Percentiles rank a stretch among this genome's conserved stretches.
These are phyloP conservation scores for Serendipita indica DNA, from an alignment of 768 basidiomycete species.

Conservation along the genomic window DNA sequence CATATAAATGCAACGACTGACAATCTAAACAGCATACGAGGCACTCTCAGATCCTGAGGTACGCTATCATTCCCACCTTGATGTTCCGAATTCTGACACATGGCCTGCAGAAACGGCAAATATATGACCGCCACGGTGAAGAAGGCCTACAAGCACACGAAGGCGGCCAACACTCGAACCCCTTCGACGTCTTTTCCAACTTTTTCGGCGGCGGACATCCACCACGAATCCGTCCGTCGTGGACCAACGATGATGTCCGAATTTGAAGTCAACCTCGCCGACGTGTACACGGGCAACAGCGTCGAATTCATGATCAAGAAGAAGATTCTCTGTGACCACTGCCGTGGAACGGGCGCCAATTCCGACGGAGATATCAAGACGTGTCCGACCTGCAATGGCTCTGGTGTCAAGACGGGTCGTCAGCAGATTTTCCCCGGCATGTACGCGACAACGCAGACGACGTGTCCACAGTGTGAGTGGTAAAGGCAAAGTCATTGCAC, in stretches of 20 bases:
- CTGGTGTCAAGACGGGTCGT: slow-evolving; percentile 69
- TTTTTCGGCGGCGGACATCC: slow-evolving; percentile 69
- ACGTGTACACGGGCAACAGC: slow-evolving; percentile 32
- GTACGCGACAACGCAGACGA: slow-evolving; percentile 76
- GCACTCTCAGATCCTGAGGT: slow-evolving; percentile 79
- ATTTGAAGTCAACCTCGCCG: slow-evolving; percentile 74
- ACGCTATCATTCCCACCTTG: slow-evolving; percentile 17
- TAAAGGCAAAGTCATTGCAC: slow-evolving; percentile 62
- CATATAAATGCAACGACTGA: background rate
- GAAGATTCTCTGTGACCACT: slow-evolving; percentile 88
- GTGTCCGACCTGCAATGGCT: slow-evolving; percentile 73
- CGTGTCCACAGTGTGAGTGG: slow-evolving; percentile 77
- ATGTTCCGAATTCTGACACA: background rate
- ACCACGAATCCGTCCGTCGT: slow-evolving; percentile 49
- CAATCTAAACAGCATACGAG: slow-evolving; percentile 62
- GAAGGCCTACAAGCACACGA: slow-evolving; percentile 89
- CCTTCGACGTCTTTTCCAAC: slow-evolving; percentile 85
- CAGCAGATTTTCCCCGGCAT: slow-evolving; percentile 97
- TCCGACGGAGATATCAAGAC: slow-evolving; percentile 75
- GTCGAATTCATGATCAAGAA: slow-evolving; percentile 82
- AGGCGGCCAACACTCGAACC: slow-evolving; percentile 49
- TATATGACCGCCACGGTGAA: slow-evolving; percentile 92
- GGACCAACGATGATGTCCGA: slow-evolving; percentile 67
- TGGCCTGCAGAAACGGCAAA: slow-evolving; percentile 58
- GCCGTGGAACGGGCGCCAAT: slow-evolving; percentile 88